phyloP scores from a whole-genome alignment of 805 yeast genomes.

The Monosporozyma aquatica region DNA sequence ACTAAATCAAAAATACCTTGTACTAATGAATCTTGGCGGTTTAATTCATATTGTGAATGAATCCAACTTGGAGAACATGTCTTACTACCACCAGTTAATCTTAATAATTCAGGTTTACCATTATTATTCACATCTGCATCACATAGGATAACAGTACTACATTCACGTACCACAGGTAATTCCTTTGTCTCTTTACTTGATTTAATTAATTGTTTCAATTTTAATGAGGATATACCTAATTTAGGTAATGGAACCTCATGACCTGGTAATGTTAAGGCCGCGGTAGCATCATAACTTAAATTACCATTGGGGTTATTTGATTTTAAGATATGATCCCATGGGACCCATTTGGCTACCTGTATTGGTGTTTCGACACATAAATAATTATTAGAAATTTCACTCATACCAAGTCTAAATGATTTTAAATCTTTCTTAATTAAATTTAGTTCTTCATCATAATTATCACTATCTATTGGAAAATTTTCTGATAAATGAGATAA shows the following conservation, averaged over 20 bases:
- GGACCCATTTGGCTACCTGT: conserved; percentile 61
- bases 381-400: conserved; percentile 73
- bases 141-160: conserved; percentile 61
- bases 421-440: conserved; percentile 46
- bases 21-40: conserved; percentile 35
- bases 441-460: conserved; percentile 29
- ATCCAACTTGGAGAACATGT: conserved; percentile 76
- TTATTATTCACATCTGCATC: conserved; percentile 33
- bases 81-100: conserved; percentile 72
- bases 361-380: conserved; percentile 68
- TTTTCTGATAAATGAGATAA: conserved; percentile 55
- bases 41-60: conserved; percentile 64
- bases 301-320: conserved; percentile 59
- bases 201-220: conserved; percentile 54
- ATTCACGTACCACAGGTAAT: conserved; percentile 66
- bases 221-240: conserved; percentile 60
- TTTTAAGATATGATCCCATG: conserved; percentile 55
- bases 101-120: conserved; percentile 48
- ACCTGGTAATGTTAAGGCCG: conserved; percentile 51
- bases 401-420: conserved; percentile 62
- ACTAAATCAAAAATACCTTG: conserved; percentile 46
- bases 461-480: conserved; percentile 47
- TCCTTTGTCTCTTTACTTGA: conserved; percentile 36
- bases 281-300: conserved; percentile 56
- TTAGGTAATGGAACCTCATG: conserved; percentile 69